Percentiles rank a stretch among this genome's conserved stretches.
Evolutionary conservation across 345 rosid genomes (phyloP).

Genomic region (Corymbia maculata): DNA sequence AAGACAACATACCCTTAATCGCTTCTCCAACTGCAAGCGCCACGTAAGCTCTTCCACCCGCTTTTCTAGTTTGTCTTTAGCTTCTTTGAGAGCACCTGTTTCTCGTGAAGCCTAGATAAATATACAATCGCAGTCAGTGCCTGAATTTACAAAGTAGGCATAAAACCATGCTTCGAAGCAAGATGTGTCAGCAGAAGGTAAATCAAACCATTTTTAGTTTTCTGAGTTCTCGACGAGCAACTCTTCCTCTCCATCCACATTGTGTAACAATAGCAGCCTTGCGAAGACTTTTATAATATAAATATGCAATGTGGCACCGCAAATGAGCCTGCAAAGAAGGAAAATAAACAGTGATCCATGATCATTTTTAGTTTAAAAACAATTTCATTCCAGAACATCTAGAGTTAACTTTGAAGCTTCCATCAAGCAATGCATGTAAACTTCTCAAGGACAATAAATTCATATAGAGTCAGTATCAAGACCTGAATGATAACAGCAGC

Average conservation of each 20-base stretch:
- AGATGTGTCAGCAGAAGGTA: slow-evolving; percentile 1
- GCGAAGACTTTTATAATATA: slow-evolving; percentile 74
- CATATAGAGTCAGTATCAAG: background rate
- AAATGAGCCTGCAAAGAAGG: slow-evolving; percentile 58
- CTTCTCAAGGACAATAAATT: slow-evolving; percentile 1
- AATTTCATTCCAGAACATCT: background rate
- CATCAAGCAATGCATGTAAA: background rate
- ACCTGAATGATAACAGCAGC: slow-evolving; percentile 93
- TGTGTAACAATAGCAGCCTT: slow-evolving; percentile 76
- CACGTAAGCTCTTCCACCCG: slow-evolving; percentile 97
- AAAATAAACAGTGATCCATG: background rate
- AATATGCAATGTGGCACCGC: slow-evolving; percentile 50
- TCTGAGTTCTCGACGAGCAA: slow-evolving; percentile 92
- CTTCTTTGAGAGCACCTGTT: slow-evolving; percentile 98
- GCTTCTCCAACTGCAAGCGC: slow-evolving; percentile 96
- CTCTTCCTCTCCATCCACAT: slow-evolving; percentile 93
- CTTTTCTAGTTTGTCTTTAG: slow-evolving; percentile 96
- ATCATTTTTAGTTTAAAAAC: background rate
- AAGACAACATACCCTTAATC: slow-evolving; percentile 63
- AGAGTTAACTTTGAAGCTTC: background rate
- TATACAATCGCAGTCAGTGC: background rate
- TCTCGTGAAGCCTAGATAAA: slow-evolving; percentile 78
- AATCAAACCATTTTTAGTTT: slow-evolving; percentile 73
- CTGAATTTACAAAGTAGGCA: background rate
- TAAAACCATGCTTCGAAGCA: background rate